phyloP scores from a whole-genome alignment of 306 rosid species.

The Dryas alaskensis region DNA sequence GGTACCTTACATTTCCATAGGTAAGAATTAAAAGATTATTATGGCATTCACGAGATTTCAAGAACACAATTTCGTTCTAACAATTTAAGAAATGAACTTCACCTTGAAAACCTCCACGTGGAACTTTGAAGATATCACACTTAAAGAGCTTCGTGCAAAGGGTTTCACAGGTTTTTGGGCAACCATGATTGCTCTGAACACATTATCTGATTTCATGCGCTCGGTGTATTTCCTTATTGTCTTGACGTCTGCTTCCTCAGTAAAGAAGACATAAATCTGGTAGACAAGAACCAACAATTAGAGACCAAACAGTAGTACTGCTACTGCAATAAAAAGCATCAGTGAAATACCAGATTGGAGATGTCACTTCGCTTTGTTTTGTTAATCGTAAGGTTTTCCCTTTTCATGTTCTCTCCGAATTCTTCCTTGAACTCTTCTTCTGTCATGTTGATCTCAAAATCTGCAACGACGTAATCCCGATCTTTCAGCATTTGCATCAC shows the following conservation, averaged over 20 bases:
- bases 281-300: slow-evolving; percentile 11
- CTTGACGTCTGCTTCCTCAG: slow-evolving; percentile 46
- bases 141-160: slow-evolving; percentile 36
- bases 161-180: slow-evolving; percentile 54
- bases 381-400: slow-evolving; percentile 62
- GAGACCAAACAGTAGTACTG: background rate
- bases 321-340: background rate
- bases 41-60: background rate
- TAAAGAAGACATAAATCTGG: slow-evolving; percentile 75
- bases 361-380: slow-evolving; percentile 23
- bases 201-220: slow-evolving; percentile 71
- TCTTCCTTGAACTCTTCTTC: slow-evolving; percentile 41
- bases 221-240: slow-evolving; percentile 46
- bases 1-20: background rate
- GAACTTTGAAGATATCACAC: slow-evolving; percentile 46
- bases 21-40: background rate
- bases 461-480: slow-evolving; percentile 50
- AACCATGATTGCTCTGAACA: slow-evolving; percentile 57
- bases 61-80: no score
- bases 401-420: slow-evolving; percentile 51
- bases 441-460: slow-evolving; percentile 56
- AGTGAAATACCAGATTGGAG: background rate
- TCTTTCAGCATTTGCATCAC: slow-evolving; percentile 75
- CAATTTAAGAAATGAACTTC: slow-evolving; percentile 16
- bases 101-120: slow-evolving; percentile 81